Conservation (phyloP, 2,329 filamentous ascomycete species). For the Fusarium ramigenum region DNA sequence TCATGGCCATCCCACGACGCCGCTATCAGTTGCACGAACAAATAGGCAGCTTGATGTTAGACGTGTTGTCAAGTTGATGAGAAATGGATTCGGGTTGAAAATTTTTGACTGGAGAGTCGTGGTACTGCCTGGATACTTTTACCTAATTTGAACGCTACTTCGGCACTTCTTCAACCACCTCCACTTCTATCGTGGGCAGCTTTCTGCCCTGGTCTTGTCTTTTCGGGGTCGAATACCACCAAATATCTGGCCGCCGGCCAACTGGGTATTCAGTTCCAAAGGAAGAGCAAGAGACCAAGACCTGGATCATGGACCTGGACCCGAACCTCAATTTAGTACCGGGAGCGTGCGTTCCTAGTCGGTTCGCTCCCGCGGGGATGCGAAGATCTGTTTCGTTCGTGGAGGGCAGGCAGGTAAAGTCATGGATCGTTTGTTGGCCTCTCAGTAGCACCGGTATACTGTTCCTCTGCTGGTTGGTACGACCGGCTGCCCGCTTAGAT, state of each 20-base stretch:
- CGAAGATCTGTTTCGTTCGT: slow-evolving; percentile 11
- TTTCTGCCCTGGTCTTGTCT: slow-evolving; percentile 2
- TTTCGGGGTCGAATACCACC: slow-evolving; percentile 16
- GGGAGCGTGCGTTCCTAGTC: slow-evolving; percentile 30
- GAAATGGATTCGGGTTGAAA: slow-evolving; percentile 48
- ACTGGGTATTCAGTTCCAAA: slow-evolving; percentile 1
- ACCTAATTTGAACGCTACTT: slow-evolving; percentile 49
- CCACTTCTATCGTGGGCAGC: slow-evolving; percentile 39
- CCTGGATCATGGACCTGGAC: neutral
- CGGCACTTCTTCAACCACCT: slow-evolving; percentile 40
- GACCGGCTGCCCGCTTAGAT: neutral
- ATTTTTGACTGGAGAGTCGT: slow-evolving; percentile 49
- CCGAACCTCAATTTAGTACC: slow-evolving; percentile 8
- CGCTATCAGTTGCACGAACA: slow-evolving; percentile 41
- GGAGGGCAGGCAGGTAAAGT: slow-evolving; percentile 18
- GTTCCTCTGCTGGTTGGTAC: slow-evolving; percentile 15
- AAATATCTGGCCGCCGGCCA: slow-evolving; percentile 20
- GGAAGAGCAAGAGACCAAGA: neutral
- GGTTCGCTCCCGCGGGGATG: slow-evolving; percentile 16
- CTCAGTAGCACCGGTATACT: neutral
- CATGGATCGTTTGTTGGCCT: slow-evolving; percentile 4
- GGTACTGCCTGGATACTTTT: slow-evolving; percentile 46
- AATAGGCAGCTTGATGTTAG: slow-evolving; percentile 34
- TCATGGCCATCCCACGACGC: slow-evolving; percentile 39
- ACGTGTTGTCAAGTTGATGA: slow-evolving; percentile 43